Evolutionary conservation across 1,139 yeast species (phyloP).

Genomic region (Hyphopichia buzzinii): DNA sequence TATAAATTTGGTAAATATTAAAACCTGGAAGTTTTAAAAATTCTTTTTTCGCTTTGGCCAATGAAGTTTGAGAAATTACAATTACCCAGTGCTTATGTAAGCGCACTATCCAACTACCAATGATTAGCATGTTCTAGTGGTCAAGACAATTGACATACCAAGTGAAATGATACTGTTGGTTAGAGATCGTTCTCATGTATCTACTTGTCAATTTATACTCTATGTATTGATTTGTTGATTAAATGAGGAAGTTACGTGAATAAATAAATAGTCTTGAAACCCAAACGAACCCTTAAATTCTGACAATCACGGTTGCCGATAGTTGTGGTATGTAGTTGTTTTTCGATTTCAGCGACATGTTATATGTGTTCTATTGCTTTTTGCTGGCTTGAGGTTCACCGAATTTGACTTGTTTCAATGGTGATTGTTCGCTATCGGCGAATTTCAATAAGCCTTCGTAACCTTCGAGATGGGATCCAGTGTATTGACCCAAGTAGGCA

Average conservation of each 20-base stretch:
- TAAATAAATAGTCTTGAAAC: neutral
- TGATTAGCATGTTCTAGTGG: too few relatives aligned
- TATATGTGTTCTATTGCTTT: slow-evolving; percentile 6
- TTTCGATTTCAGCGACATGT: slow-evolving; percentile 1
- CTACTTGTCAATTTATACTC: too few relatives aligned
- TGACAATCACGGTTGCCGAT: too few relatives aligned
- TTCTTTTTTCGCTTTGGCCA: slow-evolving; percentile 14
- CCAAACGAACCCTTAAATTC: too few relatives aligned
- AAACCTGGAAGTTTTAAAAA: neutral
- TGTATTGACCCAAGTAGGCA: slow-evolving; percentile 33
- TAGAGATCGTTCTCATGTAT: too few relatives aligned
- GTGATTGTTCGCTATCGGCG: slow-evolving; percentile 40
- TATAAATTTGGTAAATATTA: slow-evolving; percentile 1
- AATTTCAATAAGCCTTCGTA: slow-evolving; percentile 32
- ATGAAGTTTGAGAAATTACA: slow-evolving; percentile 13
- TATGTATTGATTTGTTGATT: too few relatives aligned
- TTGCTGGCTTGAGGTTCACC: slow-evolving; percentile 34
- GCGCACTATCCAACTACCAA: too few relatives aligned
- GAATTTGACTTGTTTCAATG: slow-evolving; percentile 34
- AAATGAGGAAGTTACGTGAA: too few relatives aligned
- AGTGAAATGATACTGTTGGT: too few relatives aligned
- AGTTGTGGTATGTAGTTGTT: slow-evolving; percentile 1
- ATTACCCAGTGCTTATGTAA: too few relatives aligned
- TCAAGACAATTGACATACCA: too few relatives aligned
- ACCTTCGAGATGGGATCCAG: slow-evolving; percentile 29